Conservation (phyloP, 306 rosid species). For the Prunus mongolica region DNA sequence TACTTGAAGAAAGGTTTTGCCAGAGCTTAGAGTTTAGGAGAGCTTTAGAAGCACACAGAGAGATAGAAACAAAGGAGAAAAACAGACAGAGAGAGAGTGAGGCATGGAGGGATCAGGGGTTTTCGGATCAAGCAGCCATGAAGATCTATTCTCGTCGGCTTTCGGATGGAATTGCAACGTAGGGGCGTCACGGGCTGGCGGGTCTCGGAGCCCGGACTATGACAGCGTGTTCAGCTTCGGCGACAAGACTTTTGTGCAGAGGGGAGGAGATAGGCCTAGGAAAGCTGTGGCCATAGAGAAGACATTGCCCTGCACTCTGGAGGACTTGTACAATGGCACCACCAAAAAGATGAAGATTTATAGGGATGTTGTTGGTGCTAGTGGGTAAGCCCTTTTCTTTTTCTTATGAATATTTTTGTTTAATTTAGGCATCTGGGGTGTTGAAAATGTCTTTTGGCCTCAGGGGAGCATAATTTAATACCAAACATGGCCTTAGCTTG, state of each 20-base stretch:
- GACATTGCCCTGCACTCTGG: conserved; percentile 68
- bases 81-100: background rate
- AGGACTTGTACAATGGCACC: conserved; percentile 82
- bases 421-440: background rate
- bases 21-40: too few relatives aligned
- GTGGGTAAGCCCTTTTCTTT: conserved; percentile 48
- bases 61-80: background rate
- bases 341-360: conserved; percentile 92
- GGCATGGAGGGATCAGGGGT: conserved; percentile 30
- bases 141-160: conserved; percentile 65
- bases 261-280: conserved; percentile 16
- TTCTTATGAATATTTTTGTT: background rate
- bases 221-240: too few relatives aligned
- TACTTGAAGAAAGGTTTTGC: background rate
- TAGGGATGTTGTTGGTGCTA: conserved; percentile 65
- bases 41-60: too few relatives aligned
- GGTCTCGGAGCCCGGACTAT: conserved; percentile 39
- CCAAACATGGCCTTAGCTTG: too few relatives aligned
- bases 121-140: conserved; percentile 36
- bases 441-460: too few relatives aligned
- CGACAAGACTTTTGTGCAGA: too few relatives aligned
- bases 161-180: conserved; percentile 33
- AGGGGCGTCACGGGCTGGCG: conserved; percentile 39
- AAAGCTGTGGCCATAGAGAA: conserved; percentile 64
- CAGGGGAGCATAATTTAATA: too few relatives aligned